Evolutionary conservation across 352 stramenopile genomes (phyloP).

Genomic region (Pythium vanterpoolii): DNA sequence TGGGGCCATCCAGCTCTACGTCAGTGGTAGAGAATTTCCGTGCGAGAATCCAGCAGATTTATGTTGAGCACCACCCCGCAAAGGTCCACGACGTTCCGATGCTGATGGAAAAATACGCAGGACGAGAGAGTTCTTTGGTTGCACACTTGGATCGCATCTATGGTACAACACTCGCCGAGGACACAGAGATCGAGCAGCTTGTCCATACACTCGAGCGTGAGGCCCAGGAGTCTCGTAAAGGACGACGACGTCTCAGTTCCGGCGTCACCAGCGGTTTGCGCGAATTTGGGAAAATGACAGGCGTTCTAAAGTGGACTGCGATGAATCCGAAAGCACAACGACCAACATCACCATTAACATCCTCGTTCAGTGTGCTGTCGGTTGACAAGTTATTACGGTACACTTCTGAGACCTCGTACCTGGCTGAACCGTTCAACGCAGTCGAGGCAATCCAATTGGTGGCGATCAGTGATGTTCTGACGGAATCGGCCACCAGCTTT

Average conservation of each 20-base stretch:
- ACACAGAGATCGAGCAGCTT: conserved; percentile 30
- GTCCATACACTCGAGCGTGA: conserved; percentile 22
- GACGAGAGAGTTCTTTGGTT: conserved; percentile 48
- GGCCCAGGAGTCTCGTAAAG: background rate
- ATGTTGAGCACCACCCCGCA: conserved; percentile 50
- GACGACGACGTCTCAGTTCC: conserved; percentile 8
- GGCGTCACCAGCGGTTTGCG: conserved; percentile 33
- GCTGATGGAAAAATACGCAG: conserved; percentile 43
- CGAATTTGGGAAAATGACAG: conserved; percentile 42
- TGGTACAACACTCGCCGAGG: conserved; percentile 35
- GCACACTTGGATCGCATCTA: conserved; percentile 72
- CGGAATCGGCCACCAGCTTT: background rate
- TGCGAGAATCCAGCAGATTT: conserved; percentile 41
- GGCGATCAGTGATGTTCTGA: background rate
- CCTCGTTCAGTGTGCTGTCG: conserved; percentile 41
- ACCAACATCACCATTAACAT: background rate
- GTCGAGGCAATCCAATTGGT: conserved; percentile 37
- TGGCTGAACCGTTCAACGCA: conserved; percentile 34
- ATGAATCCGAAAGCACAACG: background rate
- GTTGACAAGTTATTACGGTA: conserved; percentile 56
- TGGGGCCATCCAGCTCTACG: background rate
- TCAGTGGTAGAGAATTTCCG: background rate
- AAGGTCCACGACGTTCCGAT: conserved; percentile 63
- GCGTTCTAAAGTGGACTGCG: conserved; percentile 36
- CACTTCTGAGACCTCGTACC: conserved; percentile 35